Percentiles rank a stretch among this genome's conserved stretches.
These are phyloP conservation scores for Entomortierella lignicola DNA, from an alignment of 192 early-diverging fungal species.

Conservation along the genomic window DNA sequence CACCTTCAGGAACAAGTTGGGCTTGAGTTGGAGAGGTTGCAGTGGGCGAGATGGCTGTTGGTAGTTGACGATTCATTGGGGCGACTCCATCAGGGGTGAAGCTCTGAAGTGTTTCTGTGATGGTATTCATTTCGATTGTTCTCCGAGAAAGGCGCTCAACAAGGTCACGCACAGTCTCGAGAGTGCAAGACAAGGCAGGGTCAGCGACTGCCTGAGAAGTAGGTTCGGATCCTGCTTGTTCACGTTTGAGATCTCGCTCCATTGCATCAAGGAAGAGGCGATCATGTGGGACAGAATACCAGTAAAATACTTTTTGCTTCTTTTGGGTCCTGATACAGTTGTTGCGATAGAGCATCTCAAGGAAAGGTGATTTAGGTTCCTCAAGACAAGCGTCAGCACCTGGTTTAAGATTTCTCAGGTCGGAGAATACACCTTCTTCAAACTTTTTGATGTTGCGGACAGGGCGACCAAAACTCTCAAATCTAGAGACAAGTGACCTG, in stretches of 20 bases:
- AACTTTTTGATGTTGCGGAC: conserved; percentile 95
- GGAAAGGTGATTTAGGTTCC: conserved; percentile 91
- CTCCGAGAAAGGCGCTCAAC: conserved; percentile 65
- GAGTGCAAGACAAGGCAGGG: conserved; percentile 72
- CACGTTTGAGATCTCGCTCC: conserved; percentile 95
- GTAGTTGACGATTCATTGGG: conserved; percentile 35
- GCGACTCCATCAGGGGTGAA: conserved; percentile 51
- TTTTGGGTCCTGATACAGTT: conserved; percentile 98
- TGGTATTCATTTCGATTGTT: conserved; percentile 44
- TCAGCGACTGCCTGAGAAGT: conserved; percentile 81
- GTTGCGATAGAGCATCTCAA: conserved; percentile 95
- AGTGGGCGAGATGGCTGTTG: conserved; percentile 22
- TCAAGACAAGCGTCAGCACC: conserved; percentile 93
- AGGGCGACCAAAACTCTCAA: conserved; percentile 89
- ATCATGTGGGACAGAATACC: conserved; percentile 96
- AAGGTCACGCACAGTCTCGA: conserved; percentile 68
- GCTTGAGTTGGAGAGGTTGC: conserved; percentile 39
- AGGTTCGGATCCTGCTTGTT: conserved; percentile 85
- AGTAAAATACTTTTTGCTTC: conserved; percentile 99
- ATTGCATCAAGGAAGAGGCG: conserved; percentile 94
- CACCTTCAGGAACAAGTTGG: conserved; percentile 34
- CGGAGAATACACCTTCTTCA: conserved; percentile 98
- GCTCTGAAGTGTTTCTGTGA: conserved; percentile 48
- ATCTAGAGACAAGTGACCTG: conserved; percentile 88
- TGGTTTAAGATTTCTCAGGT: conserved; percentile 94